These are phyloP conservation scores for Ceratobasidium sp. DNA, from an alignment of 1,284 basidiomycete genomes.

Conservation along the genomic window DNA sequence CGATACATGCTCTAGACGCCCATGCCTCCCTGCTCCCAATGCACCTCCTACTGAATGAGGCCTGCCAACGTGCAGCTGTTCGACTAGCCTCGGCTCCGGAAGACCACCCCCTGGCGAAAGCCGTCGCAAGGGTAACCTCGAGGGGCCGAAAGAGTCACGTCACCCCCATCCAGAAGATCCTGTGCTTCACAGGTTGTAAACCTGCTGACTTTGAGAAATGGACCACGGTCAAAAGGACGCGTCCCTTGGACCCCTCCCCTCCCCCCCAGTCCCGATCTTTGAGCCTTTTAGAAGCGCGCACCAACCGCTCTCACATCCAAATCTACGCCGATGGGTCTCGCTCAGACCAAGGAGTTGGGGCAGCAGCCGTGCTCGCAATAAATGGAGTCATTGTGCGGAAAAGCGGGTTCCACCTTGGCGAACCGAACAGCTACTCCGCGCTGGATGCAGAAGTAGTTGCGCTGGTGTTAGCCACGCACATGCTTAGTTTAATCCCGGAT, in stretches of 20 bases:
- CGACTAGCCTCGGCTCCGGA: not conserved
- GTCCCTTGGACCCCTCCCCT: not conserved
- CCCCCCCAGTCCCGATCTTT: not conserved
- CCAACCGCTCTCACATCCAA: not conserved
- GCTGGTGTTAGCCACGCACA: not conserved
- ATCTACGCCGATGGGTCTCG: not conserved
- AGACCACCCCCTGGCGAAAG: not conserved
- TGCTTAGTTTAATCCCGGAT: not conserved
- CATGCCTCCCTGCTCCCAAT: not conserved
- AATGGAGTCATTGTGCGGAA: not conserved
- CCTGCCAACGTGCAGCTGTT: not conserved
- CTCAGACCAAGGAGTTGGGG: not conserved
- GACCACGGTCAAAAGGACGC: not conserved
- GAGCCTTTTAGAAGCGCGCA: not conserved
- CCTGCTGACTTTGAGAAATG: not conserved
- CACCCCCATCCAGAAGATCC: not conserved
- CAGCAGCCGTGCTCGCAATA: not conserved
- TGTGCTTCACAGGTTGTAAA: not conserved
- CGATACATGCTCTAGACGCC: not conserved
- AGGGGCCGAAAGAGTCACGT: not conserved
- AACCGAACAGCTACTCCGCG: not conserved
- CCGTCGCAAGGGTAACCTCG: not conserved
- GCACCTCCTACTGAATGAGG: constrained; percentile 9
- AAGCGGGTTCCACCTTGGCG: not conserved
- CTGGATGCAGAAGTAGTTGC: not conserved